Base-by-base conservation (phyloP, 495 filamentous ascomycete species). In the Aspergillus baeticus region DNA sequence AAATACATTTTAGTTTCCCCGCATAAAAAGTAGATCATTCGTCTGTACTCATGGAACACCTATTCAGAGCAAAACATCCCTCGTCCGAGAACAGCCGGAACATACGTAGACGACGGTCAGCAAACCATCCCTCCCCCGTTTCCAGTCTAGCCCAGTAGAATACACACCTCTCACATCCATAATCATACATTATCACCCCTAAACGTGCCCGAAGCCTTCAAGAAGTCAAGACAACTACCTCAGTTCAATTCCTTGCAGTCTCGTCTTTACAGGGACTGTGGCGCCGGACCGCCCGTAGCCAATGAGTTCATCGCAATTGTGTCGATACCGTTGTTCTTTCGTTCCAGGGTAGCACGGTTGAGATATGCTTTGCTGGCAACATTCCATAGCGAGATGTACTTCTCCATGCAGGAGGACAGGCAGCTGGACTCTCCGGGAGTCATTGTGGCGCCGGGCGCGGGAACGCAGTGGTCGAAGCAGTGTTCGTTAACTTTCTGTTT, bases 301-400 rank as follows among this genome's bases (percentile, higher is more conserved):
- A 73, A 47, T 6, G 63, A 45, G 35, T 56, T 67, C 61, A 71
- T 61, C 5, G 63, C 64, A 29, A 60, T 22, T 5, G 60, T 55
- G 50, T 72, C 58, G 37, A 68, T 57, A 50, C 62, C 67, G 35
- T 64, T 67, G 58, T 63, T 73, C 70, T 73, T 77, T 31, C 60
- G 66, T 64, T 90, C 87, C 54, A 79, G 75, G 65, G 89, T 85
- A 72, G 96, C 80, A 63, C 90, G 81, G 45, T 65, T 65, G 59
- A 96, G 79, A 68, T 96, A 96, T 22, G 85, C 78, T 55, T 80
- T 68, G 71, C 85, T 91, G 55, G 96, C 88, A 53, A 80, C 77
- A 71, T 97, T 96, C 95, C 95, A 98, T 31, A 89, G 82, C 21
- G 79, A 74, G 81, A 97, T 96, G 78, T 98, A 98, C 77, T 98